Base-by-base conservation (phyloP, 2,329 filamentous ascomycete species). In the Fusarium sacchari region DNA sequence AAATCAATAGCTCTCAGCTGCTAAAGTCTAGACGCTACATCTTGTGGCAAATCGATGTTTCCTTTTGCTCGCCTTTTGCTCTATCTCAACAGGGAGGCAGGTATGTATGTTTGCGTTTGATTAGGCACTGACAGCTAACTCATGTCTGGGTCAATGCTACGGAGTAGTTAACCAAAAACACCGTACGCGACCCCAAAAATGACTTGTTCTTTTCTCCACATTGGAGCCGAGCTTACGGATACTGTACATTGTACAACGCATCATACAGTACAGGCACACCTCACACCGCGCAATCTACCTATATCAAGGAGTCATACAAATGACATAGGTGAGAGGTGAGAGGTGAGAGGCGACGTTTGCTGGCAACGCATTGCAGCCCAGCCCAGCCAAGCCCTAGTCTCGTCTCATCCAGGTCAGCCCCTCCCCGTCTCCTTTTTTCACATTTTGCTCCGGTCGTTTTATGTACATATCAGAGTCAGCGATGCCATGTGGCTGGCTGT, bases 361-460 rank as follows among this genome's bases (percentile, higher is more conserved):
- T 74, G 72, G 60, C 72, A 75, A 61, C 72, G 60, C 72, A 74
- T 74, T 75, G 55, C 63, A 69, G 63, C 60, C 71, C 55, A 66
- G 68, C 42, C 68, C 64, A 69, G 68, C 42, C 64, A 55, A 62
- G 44, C 43, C 60, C 58, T 37, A 57, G 59, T 61, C 59, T 66
- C 30, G 34, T 43, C 37, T 59, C 61, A 46, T 37, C 57, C 44
- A 63, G 62, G 56, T 50, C 67, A 64, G 64, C 44, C 43, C 47
- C 32, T 42, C 57, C 66, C 30, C 39, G 39, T 47, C 52, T 24
- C 44, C 34, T 52, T 60, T 64, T 59, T 56, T 71, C 52, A 44
- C 32, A 42, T 67, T 73, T 67, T 73, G 46, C 49, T 67, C 57
- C 47, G 36, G 57, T 61, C 32, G 30, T 60, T 56, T 55, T 30